A percentile compares a stretch with the other conserved stretches of the same genome.
Conservation (phyloP, 2,329 filamentous ascomycete genomes). For the Stagonosporopsis cucurbitacearum region DNA sequence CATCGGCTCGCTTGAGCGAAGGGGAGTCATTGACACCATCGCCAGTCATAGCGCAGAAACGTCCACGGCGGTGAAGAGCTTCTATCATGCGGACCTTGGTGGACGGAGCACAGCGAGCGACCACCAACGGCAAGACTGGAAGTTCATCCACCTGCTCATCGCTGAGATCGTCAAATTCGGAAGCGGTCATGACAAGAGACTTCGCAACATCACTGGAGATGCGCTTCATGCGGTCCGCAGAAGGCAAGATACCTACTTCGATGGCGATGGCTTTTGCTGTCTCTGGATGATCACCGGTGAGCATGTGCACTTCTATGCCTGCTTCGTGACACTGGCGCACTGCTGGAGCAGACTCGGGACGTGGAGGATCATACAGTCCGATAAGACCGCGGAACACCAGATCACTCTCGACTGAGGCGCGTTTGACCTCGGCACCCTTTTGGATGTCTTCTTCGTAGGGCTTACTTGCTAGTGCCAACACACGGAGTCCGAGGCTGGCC, state of each 20-base stretch:
- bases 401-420: constrained; percentile 68
- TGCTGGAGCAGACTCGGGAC: constrained; percentile 72
- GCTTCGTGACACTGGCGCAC: constrained; percentile 54
- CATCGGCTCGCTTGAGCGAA: constrained; percentile 79
- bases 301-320: constrained; percentile 58
- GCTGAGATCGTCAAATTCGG: constrained; percentile 77
- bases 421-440: constrained; percentile 56
- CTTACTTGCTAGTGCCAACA: constrained; percentile 68
- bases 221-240: constrained; percentile 20
- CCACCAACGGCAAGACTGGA: constrained; percentile 77
- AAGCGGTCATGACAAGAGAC: constrained; percentile 46
- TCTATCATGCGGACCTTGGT: constrained; percentile 94
- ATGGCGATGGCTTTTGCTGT: constrained; percentile 56
- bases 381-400: constrained; percentile 79
- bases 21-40: constrained; percentile 89
- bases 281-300: constrained; percentile 56
- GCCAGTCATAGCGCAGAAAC: constrained; percentile 86
- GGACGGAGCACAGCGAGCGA: constrained; percentile 82
- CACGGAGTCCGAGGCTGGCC: constrained; percentile 70
- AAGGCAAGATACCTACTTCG: constrained; percentile 56
- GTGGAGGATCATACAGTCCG: constrained; percentile 85
- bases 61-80: constrained; percentile 76
- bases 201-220: constrained; percentile 40
- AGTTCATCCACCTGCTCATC: constrained; percentile 77
- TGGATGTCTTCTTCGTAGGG: constrained; percentile 52